phyloP scores from a whole-genome alignment of 768 basidiomycete genomes.

The Grammothele lineata region DNA sequence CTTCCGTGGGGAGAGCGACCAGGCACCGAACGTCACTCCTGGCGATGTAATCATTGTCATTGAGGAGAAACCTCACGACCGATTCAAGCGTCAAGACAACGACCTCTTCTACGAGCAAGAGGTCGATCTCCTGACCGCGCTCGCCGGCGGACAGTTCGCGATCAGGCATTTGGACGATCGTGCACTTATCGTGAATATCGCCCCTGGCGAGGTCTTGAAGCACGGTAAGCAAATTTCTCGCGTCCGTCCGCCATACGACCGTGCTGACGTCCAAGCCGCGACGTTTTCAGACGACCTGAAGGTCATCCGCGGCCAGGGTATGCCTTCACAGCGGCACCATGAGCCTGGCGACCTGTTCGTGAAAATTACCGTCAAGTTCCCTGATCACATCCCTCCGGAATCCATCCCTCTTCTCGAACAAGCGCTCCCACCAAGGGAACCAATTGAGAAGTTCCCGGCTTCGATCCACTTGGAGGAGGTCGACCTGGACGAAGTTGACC shows the following conservation, averaged over 20 bases:
- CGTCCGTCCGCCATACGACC: no score
- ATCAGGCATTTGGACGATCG: conserved; percentile 95
- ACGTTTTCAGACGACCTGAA: conserved; percentile 71
- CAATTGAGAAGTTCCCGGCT: conserved; percentile 65
- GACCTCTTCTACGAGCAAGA: conserved; percentile 86
- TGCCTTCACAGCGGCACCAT: conserved; percentile 98
- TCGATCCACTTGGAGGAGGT: conserved; percentile 78
- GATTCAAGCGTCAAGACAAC: conserved; percentile 85
- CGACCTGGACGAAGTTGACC: conserved; percentile 73
- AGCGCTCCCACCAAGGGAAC: conserved; percentile 76
- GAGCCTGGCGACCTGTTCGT: conserved; percentile 92
- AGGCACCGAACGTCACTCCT: conserved; percentile 81
- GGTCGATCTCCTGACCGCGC: conserved; percentile 87
- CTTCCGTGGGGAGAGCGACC: conserved; percentile 89
- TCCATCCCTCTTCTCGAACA: conserved; percentile 72
- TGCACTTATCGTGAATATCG: conserved; percentile 75
- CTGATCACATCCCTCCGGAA: conserved; percentile 67
- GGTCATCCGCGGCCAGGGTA: conserved; percentile 91
- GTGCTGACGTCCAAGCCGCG: not conserved
- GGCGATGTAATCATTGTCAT: conserved; percentile 95
- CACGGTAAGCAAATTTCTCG: conserved; percentile 59
- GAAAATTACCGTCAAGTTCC: conserved; percentile 85
- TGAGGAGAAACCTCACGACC: conserved; percentile 88
- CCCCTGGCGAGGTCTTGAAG: conserved; percentile 89
- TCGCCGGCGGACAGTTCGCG: conserved; percentile 86